Evolutionary conservation across 1,284 basidiomycete species (phyloP), one percentile per base, ranked within the genome.

Genomic region (Bjerkandera adusta): DNA sequence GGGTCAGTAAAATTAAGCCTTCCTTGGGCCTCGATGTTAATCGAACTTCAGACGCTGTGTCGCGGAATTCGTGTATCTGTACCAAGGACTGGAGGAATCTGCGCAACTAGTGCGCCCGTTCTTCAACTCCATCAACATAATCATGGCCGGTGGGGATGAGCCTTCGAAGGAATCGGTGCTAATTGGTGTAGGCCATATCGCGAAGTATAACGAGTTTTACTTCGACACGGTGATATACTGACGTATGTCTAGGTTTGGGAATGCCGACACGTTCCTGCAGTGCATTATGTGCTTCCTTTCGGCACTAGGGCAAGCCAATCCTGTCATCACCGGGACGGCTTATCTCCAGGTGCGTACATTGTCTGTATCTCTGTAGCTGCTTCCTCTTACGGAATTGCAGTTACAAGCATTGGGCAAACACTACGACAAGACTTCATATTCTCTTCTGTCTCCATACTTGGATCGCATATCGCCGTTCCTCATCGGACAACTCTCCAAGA

Each of bases 391-490:
- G 37, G 13, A 47, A 48, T 41, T 27, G 24, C 51, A 93, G 89
- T 70, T 93, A 16, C 63, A 79, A 5, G 71, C 71, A 0, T 58
- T 87, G 32, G 76, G 81, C 18, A 80, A 75, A 48, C 62, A 72
- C 45, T 72, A 81, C 54, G 73, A 77, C 34, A 91, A 88, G 57
- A 72, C 81, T 0, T 77, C 83, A 0, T 90, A 90, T 58, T 74
- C 74, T 7, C 70, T 94, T 27, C 61, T 92, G 7, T 76, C 77
- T 3, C 89, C 90, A 0, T 83, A 85, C 61, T 69, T 92, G 51
- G 73, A 81, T 24, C 72, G 77, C 22, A 75, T 95, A 44, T 82
- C 86, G 1, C 77, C 83, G 1, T 80, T 82, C 42, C 69, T 93
- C 12, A 75, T 89, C 13, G 68, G 73, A 21, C 77, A 77, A 30